A percentile compares a stretch with the other conserved stretches of the same genome.
phyloP scores from a whole-genome alignment of 495 filamentous ascomycete genomes.

The Xylaria grammica region DNA sequence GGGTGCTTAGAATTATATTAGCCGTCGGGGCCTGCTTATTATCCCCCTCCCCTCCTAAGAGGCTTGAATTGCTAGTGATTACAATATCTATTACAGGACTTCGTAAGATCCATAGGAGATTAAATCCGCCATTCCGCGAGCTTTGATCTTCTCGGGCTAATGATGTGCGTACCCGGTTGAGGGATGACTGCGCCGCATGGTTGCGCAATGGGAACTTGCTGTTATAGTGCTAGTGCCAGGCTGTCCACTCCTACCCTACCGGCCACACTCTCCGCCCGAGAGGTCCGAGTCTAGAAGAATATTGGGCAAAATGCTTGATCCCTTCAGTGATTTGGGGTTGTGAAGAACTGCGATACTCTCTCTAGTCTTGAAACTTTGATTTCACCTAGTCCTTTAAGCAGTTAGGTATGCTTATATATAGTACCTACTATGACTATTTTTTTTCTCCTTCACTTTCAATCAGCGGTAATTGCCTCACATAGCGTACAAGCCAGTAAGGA shows the following conservation, averaged over 20 bases:
- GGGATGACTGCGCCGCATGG: background rate
- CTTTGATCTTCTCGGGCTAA: background rate
- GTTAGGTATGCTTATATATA: too few species aligned
- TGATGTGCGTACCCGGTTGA: background rate
- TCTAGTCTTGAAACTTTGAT: background rate
- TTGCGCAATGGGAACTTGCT: slow-evolving; percentile 2
- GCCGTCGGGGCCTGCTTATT: background rate
- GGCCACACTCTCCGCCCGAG: background rate
- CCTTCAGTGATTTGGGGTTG: background rate
- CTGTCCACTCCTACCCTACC: background rate
- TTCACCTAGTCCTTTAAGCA: background rate
- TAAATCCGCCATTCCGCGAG: slow-evolving; percentile 9
- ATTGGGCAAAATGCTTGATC: slow-evolving; percentile 3
- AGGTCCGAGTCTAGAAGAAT: background rate
- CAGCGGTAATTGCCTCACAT: too few species aligned
- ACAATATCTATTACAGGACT: background rate
- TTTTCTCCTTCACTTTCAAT: too few species aligned
- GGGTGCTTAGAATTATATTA: too few species aligned
- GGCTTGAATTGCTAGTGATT: background rate
- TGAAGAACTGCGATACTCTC: background rate
- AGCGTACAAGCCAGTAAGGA: too few species aligned
- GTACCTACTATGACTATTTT: too few species aligned
- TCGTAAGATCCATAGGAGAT: slow-evolving; percentile 6
- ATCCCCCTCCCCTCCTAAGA: background rate
- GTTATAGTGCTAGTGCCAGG: background rate